Evolutionary conservation across 2,329 filamentous ascomycete species (phyloP), one percentile per base, ranked within the genome.

Genomic region (Didymella arachidicola): DNA sequence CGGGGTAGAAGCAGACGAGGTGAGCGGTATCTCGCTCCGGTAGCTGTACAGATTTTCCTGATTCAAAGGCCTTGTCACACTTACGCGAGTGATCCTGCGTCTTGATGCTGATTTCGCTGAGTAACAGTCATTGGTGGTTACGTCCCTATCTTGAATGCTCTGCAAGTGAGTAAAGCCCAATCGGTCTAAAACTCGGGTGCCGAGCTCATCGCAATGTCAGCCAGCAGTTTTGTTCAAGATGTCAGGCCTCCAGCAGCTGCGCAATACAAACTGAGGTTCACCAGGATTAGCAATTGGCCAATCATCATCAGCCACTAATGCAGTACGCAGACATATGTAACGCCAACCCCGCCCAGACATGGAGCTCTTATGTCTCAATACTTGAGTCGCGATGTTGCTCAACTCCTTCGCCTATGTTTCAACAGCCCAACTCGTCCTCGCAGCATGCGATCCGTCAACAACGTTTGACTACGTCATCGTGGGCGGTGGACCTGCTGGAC

Each of bases 391-490:
- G 12, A 59, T 50, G 32, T 22, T 54, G 19, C 7, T 47, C 16
- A 38, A 42, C 11, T 16, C 32, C n/a, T 4, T 59, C 5, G 6
- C 26, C 7, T 11, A 51, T 1, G 12, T 59, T 4, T 27, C 45
- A 25, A 39, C 48, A 36, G n/a, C 49, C 16, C 61, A 59, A 29
- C 7, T 49, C 26, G 43, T 57, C 32, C 42, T 59, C n/a, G 59
- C 60, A 41, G 29, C 60, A 46, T 65, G 61, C 42, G 49, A 60
- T n/a, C 27, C 61, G 1, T 12, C 58, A 10, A 47, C 59, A 14
- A 60, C 61, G 2, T 77, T 68, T 55, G 69, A 76, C 55, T 75
- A 75, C 60, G 61, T 77, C 49, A 71, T 77, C 44, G 60, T 77
- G 1, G 74, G 74, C 6, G 73, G 68, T 14, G 74, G 74, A 2